phyloP scores from a whole-genome alignment of 345 rosid species.

The Citrus mangshanensis region DNA sequence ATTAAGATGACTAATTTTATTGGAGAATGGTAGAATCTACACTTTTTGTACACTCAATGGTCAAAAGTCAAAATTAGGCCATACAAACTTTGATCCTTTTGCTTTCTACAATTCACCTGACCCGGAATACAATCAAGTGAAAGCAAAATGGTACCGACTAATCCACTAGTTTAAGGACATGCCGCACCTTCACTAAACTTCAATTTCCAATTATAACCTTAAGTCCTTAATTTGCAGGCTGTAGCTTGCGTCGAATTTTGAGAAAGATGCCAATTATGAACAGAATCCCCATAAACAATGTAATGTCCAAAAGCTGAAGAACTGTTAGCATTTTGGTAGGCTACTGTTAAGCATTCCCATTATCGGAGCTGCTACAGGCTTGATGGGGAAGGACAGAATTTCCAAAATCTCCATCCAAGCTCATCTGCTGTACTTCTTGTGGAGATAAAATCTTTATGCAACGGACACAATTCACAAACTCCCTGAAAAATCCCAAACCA shows the following conservation, averaged over 20 bases:
- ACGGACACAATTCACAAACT: constrained; percentile 67
- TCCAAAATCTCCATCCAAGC: constrained; percentile 64
- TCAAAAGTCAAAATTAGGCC: not conserved
- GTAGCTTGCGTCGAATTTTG: not conserved
- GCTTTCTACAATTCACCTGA: constrained; percentile 14
- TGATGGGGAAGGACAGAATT: constrained; percentile 50
- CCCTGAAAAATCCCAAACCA: constrained; percentile 35
- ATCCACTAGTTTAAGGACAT: not conserved
- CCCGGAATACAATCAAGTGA: not conserved
- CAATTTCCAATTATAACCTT: not conserved
- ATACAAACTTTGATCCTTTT: constrained; percentile 9
- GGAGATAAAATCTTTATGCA: constrained; percentile 70
- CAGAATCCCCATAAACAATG: constrained; percentile 15
- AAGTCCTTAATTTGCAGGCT: not conserved
- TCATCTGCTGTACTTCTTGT: constrained; percentile 81
- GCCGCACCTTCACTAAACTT: constrained; percentile 1
- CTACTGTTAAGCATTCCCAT: constrained; percentile 41
- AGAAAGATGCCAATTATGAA: constrained; percentile 25
- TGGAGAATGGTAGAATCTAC: constrained; percentile 18
- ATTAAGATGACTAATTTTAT: not conserved
- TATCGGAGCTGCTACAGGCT: constrained; percentile 70
- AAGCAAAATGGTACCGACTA: not conserved
- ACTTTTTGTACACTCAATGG: constrained; percentile 14
- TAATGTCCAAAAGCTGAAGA: constrained; percentile 7
- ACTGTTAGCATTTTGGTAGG: constrained; percentile 16